phyloP scores from a whole-genome alignment of 2,329 filamentous ascomycete species.

The Zymoseptoria crescenta region DNA sequence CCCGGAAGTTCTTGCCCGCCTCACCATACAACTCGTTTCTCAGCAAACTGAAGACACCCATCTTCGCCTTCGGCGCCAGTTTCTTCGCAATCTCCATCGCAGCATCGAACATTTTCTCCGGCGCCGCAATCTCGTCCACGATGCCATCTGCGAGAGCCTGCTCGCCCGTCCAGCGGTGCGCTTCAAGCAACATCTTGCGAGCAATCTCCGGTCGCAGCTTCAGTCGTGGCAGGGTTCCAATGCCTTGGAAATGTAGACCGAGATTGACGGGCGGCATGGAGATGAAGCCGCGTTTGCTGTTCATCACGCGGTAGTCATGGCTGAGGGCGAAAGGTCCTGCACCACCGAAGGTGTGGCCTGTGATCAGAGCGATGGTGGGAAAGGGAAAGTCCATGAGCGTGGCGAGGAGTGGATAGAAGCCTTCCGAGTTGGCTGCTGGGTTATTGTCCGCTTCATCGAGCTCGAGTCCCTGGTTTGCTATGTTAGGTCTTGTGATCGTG shows the following conservation, averaged over 20 bases:
- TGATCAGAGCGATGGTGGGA: constrained; percentile 42
- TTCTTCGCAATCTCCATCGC: constrained; percentile 39
- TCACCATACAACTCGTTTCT: constrained; percentile 49
- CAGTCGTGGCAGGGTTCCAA: constrained; percentile 45
- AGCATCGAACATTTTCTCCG: constrained; percentile 42
- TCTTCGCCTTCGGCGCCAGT: constrained; percentile 37
- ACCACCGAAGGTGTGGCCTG: constrained; percentile 44
- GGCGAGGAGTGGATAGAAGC: constrained; percentile 31
- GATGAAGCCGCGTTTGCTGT: constrained; percentile 39
- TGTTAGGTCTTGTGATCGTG: background rate
- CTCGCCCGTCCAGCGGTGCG: constrained; percentile 47
- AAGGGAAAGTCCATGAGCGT: constrained; percentile 32
- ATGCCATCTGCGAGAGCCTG: constrained; percentile 46
- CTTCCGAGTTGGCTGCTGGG: constrained; percentile 29
- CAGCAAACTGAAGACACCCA: constrained; percentile 46
- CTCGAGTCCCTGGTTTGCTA: constrained; percentile 25
- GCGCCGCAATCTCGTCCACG: constrained; percentile 45
- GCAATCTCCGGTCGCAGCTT: constrained; percentile 47
- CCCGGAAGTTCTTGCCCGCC: constrained; percentile 43
- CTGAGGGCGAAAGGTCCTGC: constrained; percentile 41
- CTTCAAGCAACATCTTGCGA: constrained; percentile 49
- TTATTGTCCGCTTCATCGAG: constrained; percentile 30
- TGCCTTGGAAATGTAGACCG: constrained; percentile 49
- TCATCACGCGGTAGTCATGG: constrained; percentile 45
- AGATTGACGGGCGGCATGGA: constrained; percentile 49